phyloP scores from a whole-genome alignment of 2,329 filamentous ascomycete species.

The Tolypocladium album region DNA sequence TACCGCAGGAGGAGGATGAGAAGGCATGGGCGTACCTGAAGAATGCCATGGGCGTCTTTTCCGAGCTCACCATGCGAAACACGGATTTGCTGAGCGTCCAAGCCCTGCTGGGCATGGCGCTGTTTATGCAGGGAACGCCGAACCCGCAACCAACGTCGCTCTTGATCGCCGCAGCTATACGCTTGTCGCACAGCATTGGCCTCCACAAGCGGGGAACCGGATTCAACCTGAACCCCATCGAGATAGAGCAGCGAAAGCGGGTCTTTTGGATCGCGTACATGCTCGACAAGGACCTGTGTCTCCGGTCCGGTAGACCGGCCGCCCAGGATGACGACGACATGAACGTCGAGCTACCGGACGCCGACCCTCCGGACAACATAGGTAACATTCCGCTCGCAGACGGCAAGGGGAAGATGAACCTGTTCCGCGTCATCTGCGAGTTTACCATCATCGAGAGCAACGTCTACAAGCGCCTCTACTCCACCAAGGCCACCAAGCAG shows the following conservation, averaged over 20 bases:
- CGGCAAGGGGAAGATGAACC: constrained; percentile 84
- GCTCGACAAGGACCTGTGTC: constrained; percentile 52
- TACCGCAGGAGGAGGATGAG: constrained; percentile 81
- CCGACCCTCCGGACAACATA: constrained; percentile 82
- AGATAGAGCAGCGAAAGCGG: constrained; percentile 75
- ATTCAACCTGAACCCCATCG: constrained; percentile 86
- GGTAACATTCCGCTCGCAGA: constrained; percentile 87
- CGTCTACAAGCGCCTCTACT: constrained; percentile 89
- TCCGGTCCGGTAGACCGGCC: constrained; percentile 48
- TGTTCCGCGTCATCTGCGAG: constrained; percentile 87
- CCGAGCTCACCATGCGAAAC: constrained; percentile 90
- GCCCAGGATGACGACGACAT: constrained; percentile 61
- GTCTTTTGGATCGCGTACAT: constrained; percentile 59
- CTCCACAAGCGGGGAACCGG: constrained; percentile 87
- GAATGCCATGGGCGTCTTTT: constrained; percentile 88
- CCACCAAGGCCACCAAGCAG: constrained; percentile 82
- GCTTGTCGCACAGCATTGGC: constrained; percentile 86
- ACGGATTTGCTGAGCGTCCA: constrained; percentile 93
- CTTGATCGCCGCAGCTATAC: constrained; percentile 80
- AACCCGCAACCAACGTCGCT: constrained; percentile 94
- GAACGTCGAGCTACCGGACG: constrained; percentile 91
- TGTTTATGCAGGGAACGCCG: constrained; percentile 92
- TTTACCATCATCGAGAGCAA: constrained; percentile 87
- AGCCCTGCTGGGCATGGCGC: constrained; percentile 81
- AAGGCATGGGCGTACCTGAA: constrained; percentile 95